These are phyloP conservation scores for Musa troglodytarum DNA, from an alignment of 176 grass and related monocot species.

Conservation along the genomic window DNA sequence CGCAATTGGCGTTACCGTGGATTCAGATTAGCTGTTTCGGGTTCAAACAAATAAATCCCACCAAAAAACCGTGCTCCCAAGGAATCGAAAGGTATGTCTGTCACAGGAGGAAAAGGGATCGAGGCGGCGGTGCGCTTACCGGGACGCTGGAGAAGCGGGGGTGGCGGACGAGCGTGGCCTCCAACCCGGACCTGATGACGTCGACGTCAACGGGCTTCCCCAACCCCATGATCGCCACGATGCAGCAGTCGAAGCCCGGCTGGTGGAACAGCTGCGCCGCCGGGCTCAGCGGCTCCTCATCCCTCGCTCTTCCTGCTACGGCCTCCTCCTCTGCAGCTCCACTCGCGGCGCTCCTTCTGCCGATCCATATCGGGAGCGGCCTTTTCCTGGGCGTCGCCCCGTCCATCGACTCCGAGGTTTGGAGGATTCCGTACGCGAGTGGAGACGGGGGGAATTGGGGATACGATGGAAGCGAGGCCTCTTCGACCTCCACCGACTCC, in stretches of 20 bases:
- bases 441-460: too few relatives aligned
- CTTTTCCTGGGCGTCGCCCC: not conserved
- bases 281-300: constrained; percentile 54
- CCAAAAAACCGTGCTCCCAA: too few relatives aligned
- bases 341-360: not conserved
- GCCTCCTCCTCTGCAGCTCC: not conserved
- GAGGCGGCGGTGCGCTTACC: constrained; percentile 19
- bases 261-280: constrained; percentile 69
- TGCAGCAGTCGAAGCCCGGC: constrained; percentile 64
- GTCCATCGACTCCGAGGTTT: not conserved
- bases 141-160: constrained; percentile 82
- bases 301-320: constrained; percentile 2
- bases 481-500: too few relatives aligned
- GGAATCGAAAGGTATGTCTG: too few relatives aligned
- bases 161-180: constrained; percentile 56
- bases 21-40: too few relatives aligned
- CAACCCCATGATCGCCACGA: constrained; percentile 48
- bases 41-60: too few relatives aligned
- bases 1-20: too few relatives aligned
- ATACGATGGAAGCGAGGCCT: too few relatives aligned
- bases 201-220: constrained; percentile 31
- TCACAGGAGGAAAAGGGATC: not conserved
- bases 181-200: constrained; percentile 38
- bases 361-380: not conserved
- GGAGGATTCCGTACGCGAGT: too few relatives aligned